Evolutionary conservation across 2,329 filamentous ascomycete genomes (phyloP).

Genomic region (Orbilia oligospora): DNA sequence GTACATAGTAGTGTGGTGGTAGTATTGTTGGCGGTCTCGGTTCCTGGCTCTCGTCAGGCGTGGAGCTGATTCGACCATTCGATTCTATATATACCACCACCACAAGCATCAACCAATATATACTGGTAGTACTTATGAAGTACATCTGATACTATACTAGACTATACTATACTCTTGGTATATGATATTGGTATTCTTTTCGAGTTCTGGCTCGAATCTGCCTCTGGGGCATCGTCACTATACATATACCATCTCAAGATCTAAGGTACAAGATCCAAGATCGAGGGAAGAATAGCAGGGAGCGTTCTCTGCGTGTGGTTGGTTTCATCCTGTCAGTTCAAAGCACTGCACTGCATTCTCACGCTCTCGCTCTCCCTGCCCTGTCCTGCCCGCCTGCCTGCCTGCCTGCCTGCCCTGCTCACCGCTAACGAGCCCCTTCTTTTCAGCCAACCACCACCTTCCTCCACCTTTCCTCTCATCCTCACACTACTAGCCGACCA

Average conservation of each 20-base stretch:
- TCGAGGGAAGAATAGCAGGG: neutral
- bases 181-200: neutral
- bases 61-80: neutral
- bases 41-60: neutral
- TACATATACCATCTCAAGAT: neutral
- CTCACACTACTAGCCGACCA: conserved; percentile 63
- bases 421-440: conserved; percentile 30
- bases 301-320: conserved; percentile 17
- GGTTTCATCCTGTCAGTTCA: conserved; percentile 28
- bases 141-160: neutral
- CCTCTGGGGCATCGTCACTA: neutral
- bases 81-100: neutral
- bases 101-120: neutral
- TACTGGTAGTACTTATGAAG: neutral
- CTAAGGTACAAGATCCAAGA: neutral
- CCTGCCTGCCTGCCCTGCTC: conserved; percentile 18
- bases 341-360: conserved; percentile 17
- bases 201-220: neutral
- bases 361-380: conserved; percentile 24
- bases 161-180: neutral
- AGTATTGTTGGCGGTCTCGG: neutral
- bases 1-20: conserved; percentile 1
- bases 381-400: conserved; percentile 60
- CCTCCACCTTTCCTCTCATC: conserved; percentile 67
- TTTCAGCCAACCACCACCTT: conserved; percentile 67